Conservation (phyloP, 495 filamentous ascomycete species). For the Schizothecium vesticola region DNA sequence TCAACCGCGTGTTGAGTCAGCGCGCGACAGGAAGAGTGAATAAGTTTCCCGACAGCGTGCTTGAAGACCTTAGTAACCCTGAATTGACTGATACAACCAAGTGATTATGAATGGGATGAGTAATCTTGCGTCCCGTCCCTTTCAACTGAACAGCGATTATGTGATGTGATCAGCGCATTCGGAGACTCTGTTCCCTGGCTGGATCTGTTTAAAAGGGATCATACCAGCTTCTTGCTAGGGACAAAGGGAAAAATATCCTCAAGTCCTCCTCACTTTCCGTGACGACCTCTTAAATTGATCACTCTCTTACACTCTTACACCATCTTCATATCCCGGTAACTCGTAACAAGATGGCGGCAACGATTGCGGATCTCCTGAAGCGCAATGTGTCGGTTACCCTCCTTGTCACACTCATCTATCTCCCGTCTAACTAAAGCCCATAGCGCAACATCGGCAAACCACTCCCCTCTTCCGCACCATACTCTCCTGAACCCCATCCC, state of each 20-base stretch:
- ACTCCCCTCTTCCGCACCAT: constrained; percentile 2
- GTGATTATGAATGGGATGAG: not conserved
- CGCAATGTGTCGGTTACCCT: constrained; percentile 5
- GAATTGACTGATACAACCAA: not conserved
- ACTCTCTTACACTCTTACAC: not conserved
- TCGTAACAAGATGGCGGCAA: not conserved
- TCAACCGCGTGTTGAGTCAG: not conserved
- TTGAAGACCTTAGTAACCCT: not conserved
- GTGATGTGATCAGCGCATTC: not conserved
- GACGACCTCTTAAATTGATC: not conserved
- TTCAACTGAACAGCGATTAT: not conserved
- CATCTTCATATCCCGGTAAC: not conserved
- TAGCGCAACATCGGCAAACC: constrained; percentile 1
- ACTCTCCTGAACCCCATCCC: not conserved
- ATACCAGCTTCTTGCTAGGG: not conserved
- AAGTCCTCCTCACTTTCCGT: not conserved
- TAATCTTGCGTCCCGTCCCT: not conserved
- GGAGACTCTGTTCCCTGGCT: too few species aligned
- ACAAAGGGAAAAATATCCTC: not conserved
- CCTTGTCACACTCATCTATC: not conserved
- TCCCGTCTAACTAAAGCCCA: not conserved
- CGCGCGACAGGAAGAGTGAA: not conserved
- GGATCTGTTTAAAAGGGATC: not conserved
- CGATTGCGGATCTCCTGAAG: constrained; percentile 10
- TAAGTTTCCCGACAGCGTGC: not conserved